Percentiles rank a stretch among this genome's conserved stretches.
Evolutionary conservation across 352 stramenopile species (phyloP).

Genomic region (Saprolegnia diclina): DNA sequence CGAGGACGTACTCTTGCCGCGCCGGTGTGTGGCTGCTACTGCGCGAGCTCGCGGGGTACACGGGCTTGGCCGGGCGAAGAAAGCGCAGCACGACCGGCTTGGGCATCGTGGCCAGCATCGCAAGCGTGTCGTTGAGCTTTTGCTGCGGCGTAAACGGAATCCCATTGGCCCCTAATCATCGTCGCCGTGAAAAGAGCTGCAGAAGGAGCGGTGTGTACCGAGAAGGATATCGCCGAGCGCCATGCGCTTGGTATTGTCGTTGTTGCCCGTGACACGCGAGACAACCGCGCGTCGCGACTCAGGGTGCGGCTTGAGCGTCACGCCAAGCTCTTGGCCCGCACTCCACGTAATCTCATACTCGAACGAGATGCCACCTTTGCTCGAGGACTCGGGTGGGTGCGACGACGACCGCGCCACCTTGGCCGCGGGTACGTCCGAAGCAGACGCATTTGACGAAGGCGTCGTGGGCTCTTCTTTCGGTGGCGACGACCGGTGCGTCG

Average conservation of each 20-base stretch:
- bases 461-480: not conserved
- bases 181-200: too few species aligned
- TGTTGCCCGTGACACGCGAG: conserved; percentile 61
- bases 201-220: conserved; percentile 24
- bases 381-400: not conserved
- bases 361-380: conserved; percentile 6
- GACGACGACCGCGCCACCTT: not conserved
- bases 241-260: conserved; percentile 75
- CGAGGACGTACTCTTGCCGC: conserved; percentile 63
- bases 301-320: conserved; percentile 63
- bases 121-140: conserved; percentile 75
- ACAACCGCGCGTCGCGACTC: conserved; percentile 66
- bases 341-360: conserved; percentile 73
- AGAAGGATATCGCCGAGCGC: conserved; percentile 62
- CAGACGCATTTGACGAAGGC: not conserved
- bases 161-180: conserved; percentile 51
- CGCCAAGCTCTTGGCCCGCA: conserved; percentile 53
- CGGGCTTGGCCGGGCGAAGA: conserved; percentile 38
- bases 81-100: conserved; percentile 69
- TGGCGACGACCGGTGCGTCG: not conserved
- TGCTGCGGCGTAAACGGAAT: conserved; percentile 64
- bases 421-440: not conserved
- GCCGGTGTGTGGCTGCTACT: conserved; percentile 28
- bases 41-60: conserved; percentile 30
- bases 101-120: conserved; percentile 60